phyloP scores from a whole-genome alignment of 306 rosid genomes.

The Vigna trinervia region DNA sequence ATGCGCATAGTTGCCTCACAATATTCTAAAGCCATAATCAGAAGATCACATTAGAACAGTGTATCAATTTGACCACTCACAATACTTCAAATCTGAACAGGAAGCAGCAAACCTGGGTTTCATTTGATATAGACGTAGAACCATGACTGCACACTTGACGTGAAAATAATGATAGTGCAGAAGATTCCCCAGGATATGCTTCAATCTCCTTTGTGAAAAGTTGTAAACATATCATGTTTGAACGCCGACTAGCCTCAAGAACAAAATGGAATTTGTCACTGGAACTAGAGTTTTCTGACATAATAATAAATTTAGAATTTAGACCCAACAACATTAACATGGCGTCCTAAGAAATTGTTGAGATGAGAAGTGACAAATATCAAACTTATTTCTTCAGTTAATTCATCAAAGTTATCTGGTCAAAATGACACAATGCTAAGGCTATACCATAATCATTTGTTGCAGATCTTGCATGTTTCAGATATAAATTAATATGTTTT shows the following conservation, averaged over 20 bases:
- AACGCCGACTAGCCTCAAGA: constrained; percentile 91
- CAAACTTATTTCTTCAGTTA: neutral
- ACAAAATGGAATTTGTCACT: constrained; percentile 79
- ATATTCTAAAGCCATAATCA: constrained; percentile 62
- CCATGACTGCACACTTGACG: constrained; percentile 63
- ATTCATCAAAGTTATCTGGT: neutral
- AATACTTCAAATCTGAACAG: constrained; percentile 32
- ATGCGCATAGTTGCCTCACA: constrained; percentile 74
- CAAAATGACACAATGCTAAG: constrained; percentile 33
- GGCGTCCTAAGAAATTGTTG: constrained; percentile 18
- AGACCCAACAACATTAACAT: constrained; percentile 28
- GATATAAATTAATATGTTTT: constrained; percentile 10
- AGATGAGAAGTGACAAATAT: neutral
- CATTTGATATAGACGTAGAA: constrained; percentile 56
- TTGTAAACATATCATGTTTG: constrained; percentile 80
- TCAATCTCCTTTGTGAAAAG: constrained; percentile 80
- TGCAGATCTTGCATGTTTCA: constrained; percentile 26
- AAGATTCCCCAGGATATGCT: constrained; percentile 80
- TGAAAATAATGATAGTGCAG: constrained; percentile 75
- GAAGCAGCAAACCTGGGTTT: constrained; percentile 70
- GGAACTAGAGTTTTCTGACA: constrained; percentile 78
- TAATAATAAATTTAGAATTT: constrained; percentile 56
- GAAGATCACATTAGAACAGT: constrained; percentile 30
- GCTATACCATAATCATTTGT: constrained; percentile 10
- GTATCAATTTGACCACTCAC: constrained; percentile 27